Conservation (phyloP, 176 grass and related monocot genomes). For the Carex scoparia region DNA sequence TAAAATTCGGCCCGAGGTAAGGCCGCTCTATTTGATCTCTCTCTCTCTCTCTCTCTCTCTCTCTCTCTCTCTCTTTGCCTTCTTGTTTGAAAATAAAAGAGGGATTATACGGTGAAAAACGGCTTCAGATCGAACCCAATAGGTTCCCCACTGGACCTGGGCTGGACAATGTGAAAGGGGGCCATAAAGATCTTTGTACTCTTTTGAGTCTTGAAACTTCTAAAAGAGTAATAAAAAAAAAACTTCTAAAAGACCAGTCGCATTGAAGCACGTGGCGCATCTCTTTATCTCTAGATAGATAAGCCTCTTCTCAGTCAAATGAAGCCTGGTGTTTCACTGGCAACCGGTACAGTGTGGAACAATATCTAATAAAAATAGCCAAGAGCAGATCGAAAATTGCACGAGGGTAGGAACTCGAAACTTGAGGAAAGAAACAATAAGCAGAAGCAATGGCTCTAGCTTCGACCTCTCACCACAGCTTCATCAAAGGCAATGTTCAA, state of each 20-base stretch:
- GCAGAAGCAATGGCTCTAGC: conserved; percentile 42
- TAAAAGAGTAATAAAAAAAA: background rate
- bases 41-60: too few species aligned
- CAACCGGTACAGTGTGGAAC: background rate
- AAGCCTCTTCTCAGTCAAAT: background rate
- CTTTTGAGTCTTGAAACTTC: conserved; percentile 37
- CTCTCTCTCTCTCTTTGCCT: too few species aligned
- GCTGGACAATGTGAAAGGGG: too few species aligned
- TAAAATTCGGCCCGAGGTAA: too few species aligned
- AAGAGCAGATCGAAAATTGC: background rate
- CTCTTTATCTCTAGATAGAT: conserved; percentile 47
- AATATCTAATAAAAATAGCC: background rate
- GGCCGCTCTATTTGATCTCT: too few species aligned
- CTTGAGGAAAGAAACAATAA: conserved; percentile 1
- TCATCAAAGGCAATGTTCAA: conserved; percentile 42
- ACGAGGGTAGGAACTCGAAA: background rate
- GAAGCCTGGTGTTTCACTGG: background rate
- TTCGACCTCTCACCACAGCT: conserved; percentile 30
- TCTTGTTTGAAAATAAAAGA: too few species aligned
- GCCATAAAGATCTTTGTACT: too few species aligned
- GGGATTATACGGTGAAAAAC: too few species aligned
- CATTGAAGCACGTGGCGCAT: conserved; percentile 49
- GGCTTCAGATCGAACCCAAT: too few species aligned
- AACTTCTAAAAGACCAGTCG: conserved; percentile 42
- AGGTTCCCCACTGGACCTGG: too few species aligned